phyloP scores from a whole-genome alignment of 164 flowering plant species.

The Akebia trifoliata region DNA sequence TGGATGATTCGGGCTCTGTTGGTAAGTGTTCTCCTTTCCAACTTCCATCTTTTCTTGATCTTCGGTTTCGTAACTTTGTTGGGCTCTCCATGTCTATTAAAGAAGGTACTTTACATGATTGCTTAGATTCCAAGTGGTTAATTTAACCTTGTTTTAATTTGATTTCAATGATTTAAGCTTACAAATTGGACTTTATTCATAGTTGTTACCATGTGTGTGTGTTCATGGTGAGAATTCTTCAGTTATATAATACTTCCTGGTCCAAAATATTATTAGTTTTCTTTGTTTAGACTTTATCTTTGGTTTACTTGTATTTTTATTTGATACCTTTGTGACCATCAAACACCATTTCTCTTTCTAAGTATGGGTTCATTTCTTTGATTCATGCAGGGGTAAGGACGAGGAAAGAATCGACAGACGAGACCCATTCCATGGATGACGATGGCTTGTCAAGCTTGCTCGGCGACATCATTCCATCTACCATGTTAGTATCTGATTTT shows the following conservation, averaged over 20 bases:
- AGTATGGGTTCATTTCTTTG: not conserved
- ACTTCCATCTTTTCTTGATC: not conserved
- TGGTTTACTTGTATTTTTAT: too few species aligned
- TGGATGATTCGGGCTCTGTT: constrained; percentile 23
- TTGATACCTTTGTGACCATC: too few species aligned
- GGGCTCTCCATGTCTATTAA: too few species aligned
- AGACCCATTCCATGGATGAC: constrained; percentile 29
- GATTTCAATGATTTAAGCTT: too few species aligned
- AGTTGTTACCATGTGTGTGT: too few species aligned
- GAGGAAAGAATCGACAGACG: constrained; percentile 24
- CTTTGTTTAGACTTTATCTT: not conserved
- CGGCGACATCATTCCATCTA: constrained; percentile 39
- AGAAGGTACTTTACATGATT: too few species aligned
- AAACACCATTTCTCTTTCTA: too few species aligned
- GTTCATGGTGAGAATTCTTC: not conserved
- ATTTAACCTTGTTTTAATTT: too few species aligned
- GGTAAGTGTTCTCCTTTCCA: constrained; percentile 8
- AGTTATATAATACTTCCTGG: not conserved
- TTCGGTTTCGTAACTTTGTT: too few species aligned
- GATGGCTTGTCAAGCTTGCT: constrained; percentile 51
- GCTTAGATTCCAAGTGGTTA: too few species aligned
- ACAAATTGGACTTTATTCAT: too few species aligned
- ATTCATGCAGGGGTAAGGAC: constrained; percentile 21
- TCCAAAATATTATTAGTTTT: too few species aligned
- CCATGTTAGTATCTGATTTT: constrained; percentile 37